phyloP scores from a whole-genome alignment of 192 early-diverging fungal genomes.

The Phycomyces blakesleeanus region DNA sequence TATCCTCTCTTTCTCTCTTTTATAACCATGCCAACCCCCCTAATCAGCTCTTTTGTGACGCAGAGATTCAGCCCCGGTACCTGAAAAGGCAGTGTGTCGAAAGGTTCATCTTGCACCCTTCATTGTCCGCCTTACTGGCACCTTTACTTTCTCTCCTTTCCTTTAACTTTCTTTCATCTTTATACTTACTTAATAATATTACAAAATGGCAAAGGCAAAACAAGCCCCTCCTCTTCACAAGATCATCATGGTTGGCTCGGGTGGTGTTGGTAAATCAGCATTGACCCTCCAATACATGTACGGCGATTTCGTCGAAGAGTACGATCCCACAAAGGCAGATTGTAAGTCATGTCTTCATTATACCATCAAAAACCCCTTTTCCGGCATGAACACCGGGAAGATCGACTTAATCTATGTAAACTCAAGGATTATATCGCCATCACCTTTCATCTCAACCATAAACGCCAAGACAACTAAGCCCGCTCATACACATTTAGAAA shows the following conservation, averaged over 20 bases:
- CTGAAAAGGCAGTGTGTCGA: neutral
- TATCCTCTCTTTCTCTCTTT: neutral
- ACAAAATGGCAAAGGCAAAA: constrained; percentile 62
- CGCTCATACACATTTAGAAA: no score
- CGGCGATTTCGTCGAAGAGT: constrained; percentile 92
- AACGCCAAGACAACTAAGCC: no score
- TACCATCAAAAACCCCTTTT: no score
- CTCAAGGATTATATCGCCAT: no score
- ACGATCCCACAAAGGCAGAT: constrained; percentile 92
- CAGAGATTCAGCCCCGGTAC: neutral
- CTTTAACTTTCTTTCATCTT: neutral
- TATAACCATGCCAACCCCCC: neutral
- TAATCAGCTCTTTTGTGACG: neutral
- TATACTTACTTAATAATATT: neutral
- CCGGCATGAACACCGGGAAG: no score
- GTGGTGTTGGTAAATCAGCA: constrained; percentile 88
- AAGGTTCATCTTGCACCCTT: neutral
- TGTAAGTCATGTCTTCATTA: constrained; percentile 24
- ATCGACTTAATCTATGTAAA: no score
- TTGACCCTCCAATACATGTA: constrained; percentile 89
- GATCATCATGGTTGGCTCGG: constrained; percentile 89
- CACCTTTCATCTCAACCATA: no score
- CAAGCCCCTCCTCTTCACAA: constrained; percentile 79
- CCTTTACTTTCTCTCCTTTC: neutral
- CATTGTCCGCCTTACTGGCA: neutral